Percentiles rank a stretch among this genome's conserved stretches.
These are phyloP conservation scores for Westerdykella ornata DNA, from an alignment of 2,329 filamentous ascomycete genomes.

Conservation along the genomic window DNA sequence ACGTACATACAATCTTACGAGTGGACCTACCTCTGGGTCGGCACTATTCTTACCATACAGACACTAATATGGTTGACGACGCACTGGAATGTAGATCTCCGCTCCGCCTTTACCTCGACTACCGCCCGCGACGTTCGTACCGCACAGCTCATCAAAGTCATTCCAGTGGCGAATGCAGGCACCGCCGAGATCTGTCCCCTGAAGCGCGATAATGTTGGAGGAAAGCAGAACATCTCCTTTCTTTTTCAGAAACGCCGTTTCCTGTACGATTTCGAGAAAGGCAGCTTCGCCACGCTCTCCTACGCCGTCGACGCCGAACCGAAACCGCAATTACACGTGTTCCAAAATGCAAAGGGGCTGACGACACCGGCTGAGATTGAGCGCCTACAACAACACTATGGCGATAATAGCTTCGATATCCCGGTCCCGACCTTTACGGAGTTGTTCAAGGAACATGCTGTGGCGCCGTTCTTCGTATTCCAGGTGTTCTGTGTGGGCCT, in stretches of 20 bases:
- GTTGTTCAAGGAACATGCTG: constrained; percentile 95
- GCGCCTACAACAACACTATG: constrained; percentile 84
- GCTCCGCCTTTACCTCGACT: constrained; percentile 72
- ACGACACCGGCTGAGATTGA: constrained; percentile 67
- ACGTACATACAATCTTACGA: constrained; percentile 88
- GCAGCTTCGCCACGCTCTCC: constrained; percentile 71
- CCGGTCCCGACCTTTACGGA: constrained; percentile 93
- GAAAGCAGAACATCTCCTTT: constrained; percentile 75
- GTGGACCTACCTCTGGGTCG: constrained; percentile 96
- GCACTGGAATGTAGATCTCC: constrained; percentile 91
- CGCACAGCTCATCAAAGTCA: constrained; percentile 84
- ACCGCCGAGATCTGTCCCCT: constrained; percentile 80
- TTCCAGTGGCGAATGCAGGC: constrained; percentile 84
- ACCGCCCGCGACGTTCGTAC: constrained; percentile 62
- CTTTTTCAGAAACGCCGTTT: constrained; percentile 98
- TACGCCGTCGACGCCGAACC: constrained; percentile 83
- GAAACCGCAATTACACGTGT: constrained; percentile 68
- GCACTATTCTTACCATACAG: constrained; percentile 79
- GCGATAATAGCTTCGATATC: constrained; percentile 93
- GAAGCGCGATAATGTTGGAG: constrained; percentile 66
- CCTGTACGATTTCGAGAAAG: constrained; percentile 65
- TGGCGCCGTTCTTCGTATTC: constrained; percentile 98
- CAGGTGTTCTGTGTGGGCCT: constrained; percentile 97
- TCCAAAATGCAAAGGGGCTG: constrained; percentile 75
- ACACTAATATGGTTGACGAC: constrained; percentile 90